phyloP scores from a whole-genome alignment of 169 alveolate genomes.

The Eimeria nieschulzi region DNA sequence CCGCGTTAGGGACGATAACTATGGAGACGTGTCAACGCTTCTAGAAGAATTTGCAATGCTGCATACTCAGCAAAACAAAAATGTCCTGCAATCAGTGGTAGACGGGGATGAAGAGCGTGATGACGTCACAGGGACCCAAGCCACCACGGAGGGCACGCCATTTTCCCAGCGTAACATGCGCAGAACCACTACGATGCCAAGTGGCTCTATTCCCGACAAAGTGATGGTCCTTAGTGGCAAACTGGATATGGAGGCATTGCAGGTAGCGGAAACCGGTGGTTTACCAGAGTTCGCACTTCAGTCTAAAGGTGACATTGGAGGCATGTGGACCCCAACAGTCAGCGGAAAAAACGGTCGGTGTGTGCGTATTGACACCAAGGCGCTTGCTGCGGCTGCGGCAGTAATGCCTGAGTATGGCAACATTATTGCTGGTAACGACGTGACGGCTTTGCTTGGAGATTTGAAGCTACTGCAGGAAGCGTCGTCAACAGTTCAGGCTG shows the following conservation, averaged over 20 bases:
- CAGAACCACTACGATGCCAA: neutral
- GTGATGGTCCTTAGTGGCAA: neutral
- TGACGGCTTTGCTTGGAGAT: constrained; percentile 6
- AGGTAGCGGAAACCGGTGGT: neutral
- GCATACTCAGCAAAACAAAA: neutral
- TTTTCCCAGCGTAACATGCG: neutral
- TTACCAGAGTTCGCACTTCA: neutral
- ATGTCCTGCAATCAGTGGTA: neutral
- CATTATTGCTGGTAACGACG: neutral
- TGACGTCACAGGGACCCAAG: neutral
- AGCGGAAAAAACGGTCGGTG: constrained; percentile 8
- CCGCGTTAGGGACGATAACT: neutral
- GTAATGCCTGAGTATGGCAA: neutral
- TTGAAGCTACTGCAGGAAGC: constrained; percentile 15
- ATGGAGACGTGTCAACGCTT: neutral
- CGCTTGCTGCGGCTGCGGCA: neutral
- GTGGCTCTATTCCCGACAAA: neutral
- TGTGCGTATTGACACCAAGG: neutral
- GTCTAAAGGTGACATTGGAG: neutral
- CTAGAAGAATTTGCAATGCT: neutral
- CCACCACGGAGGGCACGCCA: neutral
- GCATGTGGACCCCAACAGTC: neutral
- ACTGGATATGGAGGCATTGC: neutral
- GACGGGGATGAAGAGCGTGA: neutral
- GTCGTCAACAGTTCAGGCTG: constrained; percentile 15